Base-by-base conservation (phyloP, 768 basidiomycete genomes). In the Lactarius sp. region DNA sequence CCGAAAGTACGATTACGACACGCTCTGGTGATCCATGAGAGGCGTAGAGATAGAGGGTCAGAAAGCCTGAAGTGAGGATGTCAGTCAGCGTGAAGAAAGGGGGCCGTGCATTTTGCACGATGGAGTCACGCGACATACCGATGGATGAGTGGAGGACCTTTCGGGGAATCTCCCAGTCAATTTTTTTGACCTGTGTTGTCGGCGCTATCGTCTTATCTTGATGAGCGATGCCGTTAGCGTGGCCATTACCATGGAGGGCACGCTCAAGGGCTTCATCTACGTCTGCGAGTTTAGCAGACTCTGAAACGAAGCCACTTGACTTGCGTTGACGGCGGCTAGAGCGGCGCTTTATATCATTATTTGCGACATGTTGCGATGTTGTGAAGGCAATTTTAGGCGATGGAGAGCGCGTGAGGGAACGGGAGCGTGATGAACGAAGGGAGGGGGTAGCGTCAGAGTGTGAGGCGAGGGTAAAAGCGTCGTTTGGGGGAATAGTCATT, bases 91-190 rank as follows among this genome's bases (percentile, higher is more conserved):
- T 50, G 31, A 5, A 14, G 56, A 34, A 39, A 44, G 59, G 52
- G 53, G 56, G 54, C 47, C 14, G 50, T 13, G 36, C 42, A 20
- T n/a, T 31, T 20, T 34, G 47, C 42, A 55, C 41, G 64, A 51
- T 20, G 18, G 44, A 42, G 55, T 60, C 60, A 67, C 67, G 37
- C 65, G 57, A 79, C 86, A 36, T 46, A 92, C 93, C 94, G 64
- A 96, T 96, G 4, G 89, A 91, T 13, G 90, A 88, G 74, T 97
- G 94, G 50, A 97, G 73, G 10, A 83, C 75, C 74, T 97, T 97
- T 67, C 94, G 77, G 0, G 94, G 94, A 55, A 97, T 86, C 75
- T 97, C 94, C 86, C 88, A 94, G 75, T 94, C 89, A 36, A 90
- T 69, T 8, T 64, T 68, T 56, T 68, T 68, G 18, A 13, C 58